Conservation (phyloP, 768 basidiomycete genomes). For the Gloeostereum incarnatum region DNA sequence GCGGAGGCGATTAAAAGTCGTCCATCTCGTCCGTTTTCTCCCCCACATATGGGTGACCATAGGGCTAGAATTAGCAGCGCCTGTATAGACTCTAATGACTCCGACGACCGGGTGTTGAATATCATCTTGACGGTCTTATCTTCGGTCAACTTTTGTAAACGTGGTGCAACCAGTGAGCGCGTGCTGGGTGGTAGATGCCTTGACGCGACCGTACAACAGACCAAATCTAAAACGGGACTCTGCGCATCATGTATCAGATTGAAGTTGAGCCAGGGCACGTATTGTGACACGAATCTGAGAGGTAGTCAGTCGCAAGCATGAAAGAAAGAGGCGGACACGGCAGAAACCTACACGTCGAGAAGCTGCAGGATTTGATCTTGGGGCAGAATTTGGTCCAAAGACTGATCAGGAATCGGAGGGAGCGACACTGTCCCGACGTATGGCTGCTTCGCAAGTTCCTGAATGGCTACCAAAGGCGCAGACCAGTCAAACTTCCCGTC, state of each 20-base stretch:
- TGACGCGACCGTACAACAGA: constrained; percentile 31
- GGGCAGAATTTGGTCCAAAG: constrained; percentile 18
- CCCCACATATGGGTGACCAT: constrained; percentile 26
- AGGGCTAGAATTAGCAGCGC: constrained; percentile 27
- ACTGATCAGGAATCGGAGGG: constrained; percentile 14
- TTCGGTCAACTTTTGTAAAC: constrained; percentile 27
- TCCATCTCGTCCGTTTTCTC: constrained; percentile 18
- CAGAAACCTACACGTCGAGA: constrained; percentile 18
- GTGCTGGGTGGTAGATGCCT: constrained; percentile 25
- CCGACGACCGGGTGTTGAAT: constrained; percentile 23
- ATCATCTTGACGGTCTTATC: constrained; percentile 26
- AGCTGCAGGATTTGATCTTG: constrained; percentile 21
- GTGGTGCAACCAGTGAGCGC: constrained; percentile 20
- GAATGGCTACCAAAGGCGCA: neutral
- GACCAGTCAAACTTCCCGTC: neutral
- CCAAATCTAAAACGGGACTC: constrained; percentile 23
- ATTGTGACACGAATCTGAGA: constrained; percentile 28
- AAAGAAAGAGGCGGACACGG: neutral
- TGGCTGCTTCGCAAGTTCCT: constrained; percentile 18
- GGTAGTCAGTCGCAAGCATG: neutral
- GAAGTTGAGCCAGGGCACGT: constrained; percentile 32
- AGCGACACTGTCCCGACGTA: constrained; percentile 9
- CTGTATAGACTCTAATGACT: constrained; percentile 28
- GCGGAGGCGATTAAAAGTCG: constrained; percentile 26
- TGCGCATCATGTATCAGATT: constrained; percentile 18